A percentile compares a stretch with the other conserved stretches of the same genome.
Evolutionary conservation across 306 rosid genomes (phyloP).

Genomic region (Begonia peltatifolia): DNA sequence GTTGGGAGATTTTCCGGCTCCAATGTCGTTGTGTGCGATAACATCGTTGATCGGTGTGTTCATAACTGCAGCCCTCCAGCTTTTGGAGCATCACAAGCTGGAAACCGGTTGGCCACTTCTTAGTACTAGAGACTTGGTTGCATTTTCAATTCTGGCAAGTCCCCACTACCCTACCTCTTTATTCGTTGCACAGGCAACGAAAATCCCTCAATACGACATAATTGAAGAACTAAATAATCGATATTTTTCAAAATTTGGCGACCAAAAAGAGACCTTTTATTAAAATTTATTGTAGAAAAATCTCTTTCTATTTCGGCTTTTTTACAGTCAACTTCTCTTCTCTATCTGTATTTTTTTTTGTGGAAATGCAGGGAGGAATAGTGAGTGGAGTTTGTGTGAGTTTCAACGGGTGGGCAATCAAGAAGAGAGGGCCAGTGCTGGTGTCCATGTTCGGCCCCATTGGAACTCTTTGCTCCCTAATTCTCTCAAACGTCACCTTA

Average conservation of each 20-base stretch:
- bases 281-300: too few species aligned
- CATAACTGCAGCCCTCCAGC: constrained; percentile 30
- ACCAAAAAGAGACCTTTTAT: too few species aligned
- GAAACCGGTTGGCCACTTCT: constrained; percentile 34
- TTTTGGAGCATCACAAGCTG: constrained; percentile 21
- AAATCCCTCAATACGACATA: too few species aligned
- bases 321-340: too few species aligned
- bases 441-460: constrained; percentile 79
- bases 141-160: constrained; percentile 43
- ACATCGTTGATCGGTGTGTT: constrained; percentile 58
- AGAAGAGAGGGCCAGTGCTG: constrained; percentile 79
- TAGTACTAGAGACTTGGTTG: constrained; percentile 24
- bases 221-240: too few species aligned
- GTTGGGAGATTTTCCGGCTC: constrained; percentile 72
- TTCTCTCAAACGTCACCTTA: constrained; percentile 34
- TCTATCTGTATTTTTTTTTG: too few species aligned
- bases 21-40: constrained; percentile 57
- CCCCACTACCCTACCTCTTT: constrained; percentile 1
- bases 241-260: too few species aligned
- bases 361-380: constrained; percentile 38
- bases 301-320: too few species aligned
- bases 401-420: constrained; percentile 84
- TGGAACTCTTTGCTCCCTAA: constrained; percentile 54
- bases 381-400: constrained; percentile 52
- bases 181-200: too few species aligned